phyloP scores from a whole-genome alignment of 768 basidiomycete species.

The Coprinellus micaceus region DNA sequence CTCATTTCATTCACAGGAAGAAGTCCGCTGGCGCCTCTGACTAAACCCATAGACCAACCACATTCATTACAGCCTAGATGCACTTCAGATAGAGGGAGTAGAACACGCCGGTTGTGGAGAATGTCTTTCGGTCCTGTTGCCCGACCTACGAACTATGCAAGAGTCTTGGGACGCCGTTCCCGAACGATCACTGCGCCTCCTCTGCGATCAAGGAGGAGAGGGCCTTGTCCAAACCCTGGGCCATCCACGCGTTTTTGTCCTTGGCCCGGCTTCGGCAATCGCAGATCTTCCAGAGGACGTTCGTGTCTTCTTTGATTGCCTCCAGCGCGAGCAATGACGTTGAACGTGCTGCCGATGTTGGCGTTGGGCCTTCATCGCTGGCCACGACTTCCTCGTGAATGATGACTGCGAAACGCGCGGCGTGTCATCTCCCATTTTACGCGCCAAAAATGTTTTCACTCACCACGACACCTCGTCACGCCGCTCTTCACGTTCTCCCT shows the following conservation, averaged over 20 bases:
- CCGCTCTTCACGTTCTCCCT: slow-evolving; percentile 42
- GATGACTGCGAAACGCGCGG: slow-evolving; percentile 42
- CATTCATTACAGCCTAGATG: too few relatives aligned
- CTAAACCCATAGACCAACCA: slow-evolving; percentile 5
- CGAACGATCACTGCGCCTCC: slow-evolving; percentile 15
- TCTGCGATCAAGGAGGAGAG: slow-evolving; percentile 21
- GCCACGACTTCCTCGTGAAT: slow-evolving; percentile 66
- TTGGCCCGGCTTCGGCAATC: slow-evolving; percentile 53
- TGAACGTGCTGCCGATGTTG: slow-evolving; percentile 52
- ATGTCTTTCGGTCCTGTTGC: neutral
- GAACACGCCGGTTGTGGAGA: neutral
- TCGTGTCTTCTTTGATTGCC: slow-evolving; percentile 60
- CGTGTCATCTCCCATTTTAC: neutral
- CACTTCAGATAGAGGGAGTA: too few relatives aligned
- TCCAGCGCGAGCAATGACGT: slow-evolving; percentile 68
- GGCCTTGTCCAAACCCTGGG: slow-evolving; percentile 25
- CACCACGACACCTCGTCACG: slow-evolving; percentile 51
- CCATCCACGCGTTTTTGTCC: slow-evolving; percentile 31
- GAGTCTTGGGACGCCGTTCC: neutral
- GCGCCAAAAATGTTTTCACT: slow-evolving; percentile 13
- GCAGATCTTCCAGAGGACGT: slow-evolving; percentile 60
- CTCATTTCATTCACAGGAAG: slow-evolving; percentile 30
- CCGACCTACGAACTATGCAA: neutral
- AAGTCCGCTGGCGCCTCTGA: slow-evolving; percentile 33
- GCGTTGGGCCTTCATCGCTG: slow-evolving; percentile 48